Evolutionary conservation across 352 stramenopile species (phyloP), one percentile per base, ranked within the genome.

Genomic region (Phytophthora litchii): DNA sequence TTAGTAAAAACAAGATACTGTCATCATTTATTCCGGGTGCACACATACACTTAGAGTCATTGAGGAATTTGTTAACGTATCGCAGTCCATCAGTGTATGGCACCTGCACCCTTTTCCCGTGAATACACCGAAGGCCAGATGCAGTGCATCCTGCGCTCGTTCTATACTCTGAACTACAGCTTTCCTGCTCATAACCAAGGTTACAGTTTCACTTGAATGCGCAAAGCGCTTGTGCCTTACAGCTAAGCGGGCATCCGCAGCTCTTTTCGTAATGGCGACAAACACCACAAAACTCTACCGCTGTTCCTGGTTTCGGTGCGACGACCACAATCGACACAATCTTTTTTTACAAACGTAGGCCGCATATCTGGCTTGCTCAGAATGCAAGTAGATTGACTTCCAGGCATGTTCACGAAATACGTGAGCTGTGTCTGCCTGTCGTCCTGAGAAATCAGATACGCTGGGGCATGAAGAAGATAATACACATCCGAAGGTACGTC

Each of bases 401-500:
- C 14, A 10, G 47, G 13, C 34, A 55, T 55, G 5, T 21, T 36
- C 5, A 55, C 8, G 34, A 55, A 45, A 19, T 45, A 55, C 0
- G 37, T 45, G 1, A 55, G 20, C 10, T 12, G 29, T 7, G 47
- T 25, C 12, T 55, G 34, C 32, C 45, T 45, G 9, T 29, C 45
- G 14, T 38, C 35, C 3, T 37, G 47, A 1, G 19, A 59, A 3
- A 59, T 16, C 20, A 59, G 50, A 27, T 59, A 44, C 2, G 51
- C 51, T 16, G 31, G 31, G 12, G 51, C 51, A 23, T 14, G 19
- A 12, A 31, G 31, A 1, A 59, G 38, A 12, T 50, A 59, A 38
- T 51, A 51, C 8, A 45, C 51, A 23, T 51, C 51, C 3, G 20
- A 27, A 21, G 37, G 23, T 19, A 11, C 40, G 38, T 2, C 41